Evolutionary conservation across 371 early-diverging fungal species (phyloP).

Genomic region (Mortierella sp.): DNA sequence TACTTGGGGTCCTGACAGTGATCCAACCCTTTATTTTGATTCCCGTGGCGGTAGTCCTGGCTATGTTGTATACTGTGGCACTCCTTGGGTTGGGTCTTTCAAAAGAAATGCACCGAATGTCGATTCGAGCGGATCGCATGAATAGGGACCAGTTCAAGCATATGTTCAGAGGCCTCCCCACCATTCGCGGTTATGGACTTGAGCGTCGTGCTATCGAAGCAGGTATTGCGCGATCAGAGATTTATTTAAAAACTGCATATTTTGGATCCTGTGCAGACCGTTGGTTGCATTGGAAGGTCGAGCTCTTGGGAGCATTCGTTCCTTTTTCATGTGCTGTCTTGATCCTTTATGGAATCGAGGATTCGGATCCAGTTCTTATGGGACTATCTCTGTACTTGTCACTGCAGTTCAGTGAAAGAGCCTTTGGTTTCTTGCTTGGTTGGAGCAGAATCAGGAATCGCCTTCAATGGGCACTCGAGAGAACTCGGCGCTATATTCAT

Average conservation of each 20-base stretch:
- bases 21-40: slow-evolving; percentile 30
- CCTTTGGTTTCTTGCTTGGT: slow-evolving; percentile 27
- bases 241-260: slow-evolving; percentile 48
- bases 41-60: slow-evolving; percentile 22
- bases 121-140: slow-evolving; percentile 55
- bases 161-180: slow-evolving; percentile 49
- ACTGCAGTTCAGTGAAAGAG: slow-evolving; percentile 51
- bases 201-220: slow-evolving; percentile 56
- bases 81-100: slow-evolving; percentile 46
- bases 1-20: slow-evolving; percentile 20
- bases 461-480: slow-evolving; percentile 56
- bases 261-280: slow-evolving; percentile 54
- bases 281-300: slow-evolving; percentile 57
- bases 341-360: slow-evolving; percentile 28
- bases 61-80: slow-evolving; percentile 35
- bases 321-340: slow-evolving; percentile 48
- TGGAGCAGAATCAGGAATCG: slow-evolving; percentile 54
- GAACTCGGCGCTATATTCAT: slow-evolving; percentile 42
- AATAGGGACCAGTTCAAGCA: slow-evolving; percentile 55
- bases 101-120: slow-evolving; percentile 56
- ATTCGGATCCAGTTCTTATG: slow-evolving; percentile 36
- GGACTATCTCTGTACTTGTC: slow-evolving; percentile 48
- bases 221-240: slow-evolving; percentile 44
- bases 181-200: slow-evolving; percentile 53
- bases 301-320: slow-evolving; percentile 40